phyloP scores from a whole-genome alignment of 176 grass and related monocot species.

The Carex pumila region DNA sequence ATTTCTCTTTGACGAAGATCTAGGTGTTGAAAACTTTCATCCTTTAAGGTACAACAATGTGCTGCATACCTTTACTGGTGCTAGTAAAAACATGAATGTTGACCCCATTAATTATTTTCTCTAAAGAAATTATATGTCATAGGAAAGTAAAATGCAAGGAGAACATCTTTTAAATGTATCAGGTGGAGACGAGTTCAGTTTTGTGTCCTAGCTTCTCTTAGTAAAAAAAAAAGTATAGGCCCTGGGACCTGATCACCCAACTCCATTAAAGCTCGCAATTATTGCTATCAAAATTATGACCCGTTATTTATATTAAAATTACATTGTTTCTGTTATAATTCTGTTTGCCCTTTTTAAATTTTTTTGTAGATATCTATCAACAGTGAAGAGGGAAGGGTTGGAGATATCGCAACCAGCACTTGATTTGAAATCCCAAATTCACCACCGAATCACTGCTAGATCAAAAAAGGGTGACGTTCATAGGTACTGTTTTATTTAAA shows the following conservation, averaged over 20 bases:
- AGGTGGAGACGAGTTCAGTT: background rate
- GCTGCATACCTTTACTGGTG: background rate
- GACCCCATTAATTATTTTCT: background rate
- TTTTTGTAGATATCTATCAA: slow-evolving; percentile 32
- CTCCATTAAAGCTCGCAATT: background rate
- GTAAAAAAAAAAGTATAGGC: background rate
- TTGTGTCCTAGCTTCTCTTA: background rate
- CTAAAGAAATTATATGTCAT: background rate
- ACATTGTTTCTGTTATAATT: background rate
- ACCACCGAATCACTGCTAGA: slow-evolving; percentile 60
- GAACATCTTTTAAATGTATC: background rate
- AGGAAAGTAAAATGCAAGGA: background rate
- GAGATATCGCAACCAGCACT: slow-evolving; percentile 91
- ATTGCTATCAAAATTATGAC: background rate
- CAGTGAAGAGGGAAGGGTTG: slow-evolving; percentile 45
- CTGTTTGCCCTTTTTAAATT: background rate
- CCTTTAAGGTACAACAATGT: slow-evolving; percentile 29
- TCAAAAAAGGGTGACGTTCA: slow-evolving; percentile 33
- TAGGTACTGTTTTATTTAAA: slow-evolving; percentile 19
- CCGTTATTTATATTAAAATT: background rate
- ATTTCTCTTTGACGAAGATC: slow-evolving; percentile 90
- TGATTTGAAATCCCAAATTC: slow-evolving; percentile 58
- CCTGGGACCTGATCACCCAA: background rate
- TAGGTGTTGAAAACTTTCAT: slow-evolving; percentile 60
- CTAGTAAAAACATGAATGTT: background rate